These are phyloP conservation scores for Leccinum subgranulosum DNA, from an alignment of 768 basidiomycete species.

Conservation along the genomic window DNA sequence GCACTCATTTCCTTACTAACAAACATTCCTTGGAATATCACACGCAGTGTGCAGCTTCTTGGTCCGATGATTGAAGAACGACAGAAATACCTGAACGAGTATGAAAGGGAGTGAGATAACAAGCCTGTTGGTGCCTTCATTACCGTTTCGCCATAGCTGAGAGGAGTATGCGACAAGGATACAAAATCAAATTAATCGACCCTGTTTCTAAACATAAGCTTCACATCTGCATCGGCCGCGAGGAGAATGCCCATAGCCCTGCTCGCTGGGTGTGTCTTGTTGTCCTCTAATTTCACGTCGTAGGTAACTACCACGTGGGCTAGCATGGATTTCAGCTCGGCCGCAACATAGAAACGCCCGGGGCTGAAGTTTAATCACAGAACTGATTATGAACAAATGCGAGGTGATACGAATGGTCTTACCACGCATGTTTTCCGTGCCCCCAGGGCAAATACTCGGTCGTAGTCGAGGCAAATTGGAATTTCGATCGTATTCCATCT, in stretches of 20 bases:
- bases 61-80: background rate
- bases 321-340: constrained; percentile 11
- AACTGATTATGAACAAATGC: background rate
- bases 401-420: background rate
- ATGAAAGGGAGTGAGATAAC: background rate
- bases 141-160: background rate
- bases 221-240: background rate
- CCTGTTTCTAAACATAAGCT: constrained; percentile 5
- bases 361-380: background rate
- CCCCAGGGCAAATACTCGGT: constrained; percentile 38
- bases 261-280: background rate
- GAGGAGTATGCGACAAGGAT: background rate
- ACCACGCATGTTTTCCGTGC: constrained; percentile 18
- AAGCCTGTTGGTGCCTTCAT: background rate
- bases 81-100: background rate
- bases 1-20: background rate
- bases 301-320: constrained; percentile 13
- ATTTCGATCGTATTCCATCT: constrained; percentile 29
- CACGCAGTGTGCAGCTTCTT: background rate
- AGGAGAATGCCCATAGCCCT: background rate
- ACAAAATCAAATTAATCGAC: background rate
- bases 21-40: background rate
- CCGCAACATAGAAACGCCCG: constrained; percentile 15
- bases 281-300: constrained; percentile 1
- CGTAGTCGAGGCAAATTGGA: constrained; percentile 34